phyloP scores from a whole-genome alignment of 176 grass and related monocot species.

The Pontederia paniculata region DNA sequence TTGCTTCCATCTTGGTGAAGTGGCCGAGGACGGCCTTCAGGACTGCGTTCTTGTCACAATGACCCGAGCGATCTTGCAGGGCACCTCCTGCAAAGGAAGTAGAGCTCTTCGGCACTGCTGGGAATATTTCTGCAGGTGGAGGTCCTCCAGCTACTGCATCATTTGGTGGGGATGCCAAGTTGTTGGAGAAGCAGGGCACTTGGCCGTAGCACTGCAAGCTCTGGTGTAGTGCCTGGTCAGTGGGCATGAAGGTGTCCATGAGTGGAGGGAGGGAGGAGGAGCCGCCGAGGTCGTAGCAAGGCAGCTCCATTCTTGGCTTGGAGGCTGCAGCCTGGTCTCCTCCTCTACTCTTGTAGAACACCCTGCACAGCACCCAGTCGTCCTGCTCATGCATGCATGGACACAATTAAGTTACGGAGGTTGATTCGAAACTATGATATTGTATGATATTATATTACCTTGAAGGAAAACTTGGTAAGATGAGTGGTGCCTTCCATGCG shows the following conservation, averaged over 20 bases:
- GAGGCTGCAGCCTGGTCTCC: constrained; percentile 20
- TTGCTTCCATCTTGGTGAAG: constrained; percentile 47
- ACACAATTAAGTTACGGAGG: neutral
- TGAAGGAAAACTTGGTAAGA: constrained; percentile 38
- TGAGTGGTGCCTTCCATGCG: constrained; percentile 50
- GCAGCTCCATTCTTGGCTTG: constrained; percentile 22
- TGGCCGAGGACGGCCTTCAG: constrained; percentile 48
- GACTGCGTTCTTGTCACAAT: constrained; percentile 24
- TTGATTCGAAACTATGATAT: neutral
- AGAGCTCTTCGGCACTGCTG: constrained; percentile 12
- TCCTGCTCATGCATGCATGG: constrained; percentile 38
- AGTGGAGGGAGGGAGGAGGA: constrained; percentile 54
- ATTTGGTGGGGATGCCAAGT: constrained; percentile 46
- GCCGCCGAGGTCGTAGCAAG: neutral
- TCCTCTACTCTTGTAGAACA: constrained; percentile 74
- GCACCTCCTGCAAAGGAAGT: neutral
- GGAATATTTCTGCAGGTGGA: neutral
- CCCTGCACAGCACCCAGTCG: constrained; percentile 89
- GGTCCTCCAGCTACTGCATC: neutral
- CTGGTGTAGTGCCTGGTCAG: constrained; percentile 26
- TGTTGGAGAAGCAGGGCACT: constrained; percentile 96
- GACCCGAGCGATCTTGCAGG: neutral
- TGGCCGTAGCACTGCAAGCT: constrained; percentile 45
- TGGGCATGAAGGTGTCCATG: constrained; percentile 57
- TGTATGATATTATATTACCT: constrained; percentile 30